Evolutionary conservation across 202 grass and related monocot species (phyloP).

Genomic region (Zizania palustris): DNA sequence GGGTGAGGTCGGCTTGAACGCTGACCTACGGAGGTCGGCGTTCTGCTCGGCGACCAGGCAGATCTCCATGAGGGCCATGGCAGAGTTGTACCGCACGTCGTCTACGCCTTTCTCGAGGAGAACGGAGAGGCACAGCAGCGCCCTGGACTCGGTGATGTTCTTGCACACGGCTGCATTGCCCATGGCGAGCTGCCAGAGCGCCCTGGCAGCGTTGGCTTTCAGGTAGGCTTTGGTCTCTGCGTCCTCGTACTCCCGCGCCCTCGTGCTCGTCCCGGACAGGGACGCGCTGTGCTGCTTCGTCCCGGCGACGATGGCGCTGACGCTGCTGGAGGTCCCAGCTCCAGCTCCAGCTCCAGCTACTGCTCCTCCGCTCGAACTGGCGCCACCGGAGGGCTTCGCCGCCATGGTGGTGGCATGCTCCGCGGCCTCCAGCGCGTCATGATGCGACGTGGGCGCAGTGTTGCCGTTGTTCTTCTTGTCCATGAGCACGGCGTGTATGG

Average conservation of each 20-base stretch:
- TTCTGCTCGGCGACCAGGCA: conserved; percentile 75
- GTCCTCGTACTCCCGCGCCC: conserved; percentile 70
- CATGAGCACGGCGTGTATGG: conserved; percentile 83
- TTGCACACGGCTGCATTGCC: conserved; percentile 82
- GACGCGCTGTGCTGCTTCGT: conserved; percentile 46
- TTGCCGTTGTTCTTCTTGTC: conserved; percentile 61
- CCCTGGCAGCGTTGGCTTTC: conserved; percentile 77
- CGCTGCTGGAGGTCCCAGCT: conserved; percentile 4
- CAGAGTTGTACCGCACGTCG: conserved; percentile 77
- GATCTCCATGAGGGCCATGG: conserved; percentile 87
- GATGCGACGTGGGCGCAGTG: background rate
- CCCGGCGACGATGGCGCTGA: conserved; percentile 13
- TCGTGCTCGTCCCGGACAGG: conserved; percentile 54
- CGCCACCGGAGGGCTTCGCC: conserved; percentile 17
- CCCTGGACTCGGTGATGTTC: conserved; percentile 91
- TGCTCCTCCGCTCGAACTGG: conserved; percentile 1
- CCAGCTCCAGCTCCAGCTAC: background rate
- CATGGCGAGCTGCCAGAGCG: conserved; percentile 73
- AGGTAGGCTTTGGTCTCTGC: conserved; percentile 74
- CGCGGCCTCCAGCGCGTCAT: conserved; percentile 6
- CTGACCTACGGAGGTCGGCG: conserved; percentile 72
- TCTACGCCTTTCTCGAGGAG: conserved; percentile 67
- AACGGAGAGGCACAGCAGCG: conserved; percentile 83
- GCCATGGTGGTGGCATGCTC: conserved; percentile 20
- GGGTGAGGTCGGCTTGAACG: conserved; percentile 87